A percentile compares a stretch with the other conserved stretches of the same genome.
phyloP scores from a whole-genome alignment of 768 basidiomycete species.

The Suillus brevipes region DNA sequence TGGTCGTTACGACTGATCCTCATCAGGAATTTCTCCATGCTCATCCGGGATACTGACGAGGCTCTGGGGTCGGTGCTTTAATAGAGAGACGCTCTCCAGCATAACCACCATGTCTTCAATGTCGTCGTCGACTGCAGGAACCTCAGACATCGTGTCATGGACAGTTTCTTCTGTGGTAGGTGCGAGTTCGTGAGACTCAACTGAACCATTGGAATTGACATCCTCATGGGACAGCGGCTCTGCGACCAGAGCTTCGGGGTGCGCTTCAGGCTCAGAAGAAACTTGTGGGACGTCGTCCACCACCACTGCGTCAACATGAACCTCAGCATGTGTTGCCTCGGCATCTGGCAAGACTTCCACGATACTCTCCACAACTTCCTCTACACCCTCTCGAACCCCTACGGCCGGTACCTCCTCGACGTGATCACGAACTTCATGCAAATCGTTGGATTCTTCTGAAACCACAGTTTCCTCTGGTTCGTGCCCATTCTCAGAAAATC shows the following conservation, averaged over 20 bases:
- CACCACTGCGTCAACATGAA: background rate
- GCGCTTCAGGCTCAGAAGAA: constrained; percentile 3
- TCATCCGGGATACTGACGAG: constrained; percentile 55
- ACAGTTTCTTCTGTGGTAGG: constrained; percentile 4
- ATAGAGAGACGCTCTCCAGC: constrained; percentile 45
- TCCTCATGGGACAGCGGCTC: constrained; percentile 6
- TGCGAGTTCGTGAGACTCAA: constrained; percentile 14
- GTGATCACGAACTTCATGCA: constrained; percentile 22
- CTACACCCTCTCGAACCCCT: constrained; percentile 12
- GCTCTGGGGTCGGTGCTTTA: constrained; percentile 43
- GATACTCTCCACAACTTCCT: constrained; percentile 8
- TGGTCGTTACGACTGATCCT: constrained; percentile 38
- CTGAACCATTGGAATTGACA: background rate
- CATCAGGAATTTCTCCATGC: constrained; percentile 54
- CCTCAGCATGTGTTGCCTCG: constrained; percentile 1
- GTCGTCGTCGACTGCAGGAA: constrained; percentile 35
- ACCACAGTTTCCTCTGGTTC: constrained; percentile 17
- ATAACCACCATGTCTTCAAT: constrained; percentile 68
- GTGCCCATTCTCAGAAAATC: constrained; percentile 28
- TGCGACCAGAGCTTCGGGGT: constrained; percentile 12
- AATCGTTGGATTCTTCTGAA: constrained; percentile 16
- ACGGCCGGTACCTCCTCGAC: constrained; percentile 14
- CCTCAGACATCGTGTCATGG: background rate
- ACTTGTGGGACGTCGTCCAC: background rate
- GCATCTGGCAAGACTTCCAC: constrained; percentile 11